phyloP scores from a whole-genome alignment of 257 asterid genomes.

The Echites panduratus region DNA sequence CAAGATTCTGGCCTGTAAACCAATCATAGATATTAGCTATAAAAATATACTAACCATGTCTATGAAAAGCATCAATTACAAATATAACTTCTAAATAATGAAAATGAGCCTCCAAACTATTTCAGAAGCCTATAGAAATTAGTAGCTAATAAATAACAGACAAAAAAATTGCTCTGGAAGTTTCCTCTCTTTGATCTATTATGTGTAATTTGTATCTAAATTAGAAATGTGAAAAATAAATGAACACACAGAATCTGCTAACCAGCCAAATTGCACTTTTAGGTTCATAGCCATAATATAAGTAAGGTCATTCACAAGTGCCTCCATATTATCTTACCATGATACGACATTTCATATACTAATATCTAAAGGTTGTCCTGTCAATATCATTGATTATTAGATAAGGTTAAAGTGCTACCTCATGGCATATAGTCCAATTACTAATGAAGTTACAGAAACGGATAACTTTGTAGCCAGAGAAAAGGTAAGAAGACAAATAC shows the following conservation, averaged over 20 bases:
- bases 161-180: background rate
- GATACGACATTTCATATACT: background rate
- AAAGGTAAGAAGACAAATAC: background rate
- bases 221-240: too few relatives aligned
- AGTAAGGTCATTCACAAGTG: background rate
- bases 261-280: background rate
- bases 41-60: constrained; percentile 12
- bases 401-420: background rate
- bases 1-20: constrained; percentile 43
- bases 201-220: background rate
- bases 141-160: background rate
- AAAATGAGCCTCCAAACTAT: background rate
- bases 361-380: background rate
- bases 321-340: background rate
- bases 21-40: constrained; percentile 13
- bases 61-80: constrained; percentile 2
- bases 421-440: background rate
- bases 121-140: background rate
- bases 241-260: background rate
- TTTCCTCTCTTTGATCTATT: background rate
- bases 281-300: background rate
- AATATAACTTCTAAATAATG: background rate
- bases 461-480: background rate
- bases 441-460: too few relatives aligned
- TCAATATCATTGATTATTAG: too few relatives aligned